Evolutionary conservation across 2,329 filamentous ascomycete species (phyloP).

Genomic region (Cadophora sp.): DNA sequence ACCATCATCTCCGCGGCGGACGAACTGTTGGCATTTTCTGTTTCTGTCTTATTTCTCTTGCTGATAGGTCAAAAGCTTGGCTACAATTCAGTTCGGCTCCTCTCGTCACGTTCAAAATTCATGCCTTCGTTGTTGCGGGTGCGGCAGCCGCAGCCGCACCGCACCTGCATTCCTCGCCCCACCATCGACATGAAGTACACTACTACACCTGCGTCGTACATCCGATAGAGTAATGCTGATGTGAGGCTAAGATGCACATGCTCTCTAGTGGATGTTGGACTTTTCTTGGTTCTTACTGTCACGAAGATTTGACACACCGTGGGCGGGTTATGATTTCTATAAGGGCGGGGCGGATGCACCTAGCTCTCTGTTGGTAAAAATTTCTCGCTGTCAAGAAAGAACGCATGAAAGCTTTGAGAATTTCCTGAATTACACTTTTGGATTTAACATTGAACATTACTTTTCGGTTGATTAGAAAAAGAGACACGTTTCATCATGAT

Average conservation of each 20-base stretch:
- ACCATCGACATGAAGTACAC: neutral
- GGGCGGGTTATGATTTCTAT: no score
- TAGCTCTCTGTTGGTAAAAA: no score
- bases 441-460: neutral
- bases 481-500: slow-evolving; percentile 33
- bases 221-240: slow-evolving; percentile 12
- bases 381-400: no score
- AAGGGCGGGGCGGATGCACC: no score
- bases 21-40: no score
- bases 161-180: slow-evolving; percentile 5
- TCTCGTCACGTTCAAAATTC: no score
- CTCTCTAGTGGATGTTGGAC: neutral
- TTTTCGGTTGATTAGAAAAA: neutral
- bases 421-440: neutral
- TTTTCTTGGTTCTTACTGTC: neutral
- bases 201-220: neutral
- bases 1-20: no score
- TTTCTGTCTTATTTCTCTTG: no score
- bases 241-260: neutral
- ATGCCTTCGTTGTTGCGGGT: no score
- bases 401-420: neutral
- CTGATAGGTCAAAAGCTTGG: no score
- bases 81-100: no score
- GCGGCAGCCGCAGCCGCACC: neutral
- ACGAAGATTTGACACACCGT: no score